These are phyloP conservation scores for Platanus orientalis DNA, from an alignment of 164 flowering plant genomes.

Conservation along the genomic window DNA sequence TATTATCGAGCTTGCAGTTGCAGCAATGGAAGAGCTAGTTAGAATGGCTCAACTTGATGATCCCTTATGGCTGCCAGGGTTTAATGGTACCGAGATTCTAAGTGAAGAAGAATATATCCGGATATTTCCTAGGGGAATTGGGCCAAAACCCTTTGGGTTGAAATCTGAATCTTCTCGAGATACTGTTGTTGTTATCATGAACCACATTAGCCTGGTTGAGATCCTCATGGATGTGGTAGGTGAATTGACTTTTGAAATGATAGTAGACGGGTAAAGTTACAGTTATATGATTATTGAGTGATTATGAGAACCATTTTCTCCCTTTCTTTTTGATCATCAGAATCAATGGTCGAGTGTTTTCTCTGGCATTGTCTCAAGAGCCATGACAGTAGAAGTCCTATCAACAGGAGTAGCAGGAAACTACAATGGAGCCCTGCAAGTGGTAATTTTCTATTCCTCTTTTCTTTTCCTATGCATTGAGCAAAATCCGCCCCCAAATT, in stretches of 20 bases:
- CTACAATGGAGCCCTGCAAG: slow-evolving; percentile 92
- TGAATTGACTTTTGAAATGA: not conserved
- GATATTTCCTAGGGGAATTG: slow-evolving; percentile 67
- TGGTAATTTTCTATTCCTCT: slow-evolving; percentile 38
- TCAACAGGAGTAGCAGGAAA: slow-evolving; percentile 92
- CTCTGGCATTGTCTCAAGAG: slow-evolving; percentile 70
- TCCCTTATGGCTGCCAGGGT: slow-evolving; percentile 43
- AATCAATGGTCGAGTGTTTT: slow-evolving; percentile 76
- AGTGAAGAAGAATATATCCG: slow-evolving; percentile 35
- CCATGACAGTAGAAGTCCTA: slow-evolving; percentile 63
- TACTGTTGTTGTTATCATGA: slow-evolving; percentile 65
- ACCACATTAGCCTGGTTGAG: slow-evolving; percentile 67
- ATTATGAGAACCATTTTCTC: not conserved
- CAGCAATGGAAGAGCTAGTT: slow-evolving; percentile 71
- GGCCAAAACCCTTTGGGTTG: slow-evolving; percentile 55
- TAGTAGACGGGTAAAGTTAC: not conserved
- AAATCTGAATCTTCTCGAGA: slow-evolving; percentile 72
- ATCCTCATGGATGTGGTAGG: slow-evolving; percentile 84
- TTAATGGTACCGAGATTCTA: slow-evolving; percentile 24
- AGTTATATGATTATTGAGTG: not conserved
- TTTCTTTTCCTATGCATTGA: no score
- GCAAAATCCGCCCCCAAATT: no score
- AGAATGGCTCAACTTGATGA: slow-evolving; percentile 56
- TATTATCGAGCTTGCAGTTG: slow-evolving; percentile 68
- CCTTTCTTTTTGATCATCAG: slow-evolving; percentile 27